Evolutionary conservation across 2,329 filamentous ascomycete genomes (phyloP).

Genomic region (Claviceps digitariae): DNA sequence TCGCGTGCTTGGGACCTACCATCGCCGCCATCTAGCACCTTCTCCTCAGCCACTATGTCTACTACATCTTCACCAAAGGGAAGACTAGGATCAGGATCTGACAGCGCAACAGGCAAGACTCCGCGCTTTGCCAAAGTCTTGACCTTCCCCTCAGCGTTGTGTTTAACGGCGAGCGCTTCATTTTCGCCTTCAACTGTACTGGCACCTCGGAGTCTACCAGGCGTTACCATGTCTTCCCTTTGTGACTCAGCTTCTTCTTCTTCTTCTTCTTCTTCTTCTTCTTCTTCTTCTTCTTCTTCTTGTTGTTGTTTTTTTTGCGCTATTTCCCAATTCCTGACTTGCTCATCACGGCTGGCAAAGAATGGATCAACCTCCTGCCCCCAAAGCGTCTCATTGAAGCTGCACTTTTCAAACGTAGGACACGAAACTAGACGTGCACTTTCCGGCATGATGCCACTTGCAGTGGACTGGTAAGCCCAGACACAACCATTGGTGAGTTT

Average conservation of each 20-base stretch:
- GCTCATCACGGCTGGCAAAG: conserved; percentile 26
- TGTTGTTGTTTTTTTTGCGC: neutral
- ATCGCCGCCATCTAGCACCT: neutral
- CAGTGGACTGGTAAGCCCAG: conserved; percentile 41
- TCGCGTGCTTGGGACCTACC: conserved; percentile 24
- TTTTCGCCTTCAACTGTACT: no score
- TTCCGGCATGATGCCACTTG: conserved; percentile 51
- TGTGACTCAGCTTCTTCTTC: neutral
- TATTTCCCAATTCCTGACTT: conserved; percentile 17
- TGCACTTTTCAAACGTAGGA: conserved; percentile 29
- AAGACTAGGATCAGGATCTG: neutral
- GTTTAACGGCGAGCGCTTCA: no score
- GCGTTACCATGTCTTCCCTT: neutral
- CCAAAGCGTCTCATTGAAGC: conserved; percentile 38
- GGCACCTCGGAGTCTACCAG: no score
- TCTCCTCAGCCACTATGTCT: neutral
- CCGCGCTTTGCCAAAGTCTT: neutral
- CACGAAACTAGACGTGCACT: conserved; percentile 32
- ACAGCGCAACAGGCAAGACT: neutral
- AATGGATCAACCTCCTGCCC: conserved; percentile 33
- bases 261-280: neutral
- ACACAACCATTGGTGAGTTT: conserved; percentile 40
- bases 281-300: neutral
- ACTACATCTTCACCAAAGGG: neutral
- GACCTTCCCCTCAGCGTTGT: neutral